Conservation (phyloP, 2,329 filamentous ascomycete species). For the Calcarisporium arbuscula region DNA sequence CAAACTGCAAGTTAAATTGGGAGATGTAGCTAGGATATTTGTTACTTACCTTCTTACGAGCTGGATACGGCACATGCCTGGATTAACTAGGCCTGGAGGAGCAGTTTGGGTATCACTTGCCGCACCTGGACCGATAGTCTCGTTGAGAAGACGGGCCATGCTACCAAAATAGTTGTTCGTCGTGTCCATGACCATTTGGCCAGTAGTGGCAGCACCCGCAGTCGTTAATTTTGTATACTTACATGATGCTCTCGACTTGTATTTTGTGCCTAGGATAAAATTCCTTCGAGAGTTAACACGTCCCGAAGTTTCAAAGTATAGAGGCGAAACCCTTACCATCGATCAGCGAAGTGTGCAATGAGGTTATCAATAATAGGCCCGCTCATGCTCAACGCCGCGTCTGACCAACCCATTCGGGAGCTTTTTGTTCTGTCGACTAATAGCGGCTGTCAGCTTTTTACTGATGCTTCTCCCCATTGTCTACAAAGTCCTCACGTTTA, state of each 20-base stretch:
- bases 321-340: slow-evolving; percentile 51
- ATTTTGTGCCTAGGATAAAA: slow-evolving; percentile 82
- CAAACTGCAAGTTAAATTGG: slow-evolving; percentile 3
- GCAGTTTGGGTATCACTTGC: too few species aligned
- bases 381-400: slow-evolving; percentile 69
- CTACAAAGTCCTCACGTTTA: slow-evolving; percentile 48
- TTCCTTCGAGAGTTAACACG: slow-evolving; percentile 43
- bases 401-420: slow-evolving; percentile 90
- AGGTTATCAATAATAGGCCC: slow-evolving; percentile 73
- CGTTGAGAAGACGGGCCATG: too few species aligned
- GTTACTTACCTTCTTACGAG: slow-evolving; percentile 39
- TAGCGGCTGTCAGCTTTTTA: not conserved
- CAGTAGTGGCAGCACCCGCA: too few species aligned
- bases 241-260: slow-evolving; percentile 45
- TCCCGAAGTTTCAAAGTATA: not conserved
- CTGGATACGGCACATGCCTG: slow-evolving; percentile 41
- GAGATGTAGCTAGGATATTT: not conserved
- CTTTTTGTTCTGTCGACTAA: slow-evolving; percentile 67
- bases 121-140: too few species aligned
- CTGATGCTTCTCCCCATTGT: too few species aligned
- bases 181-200: slow-evolving; percentile 14
- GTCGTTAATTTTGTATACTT: too few species aligned
- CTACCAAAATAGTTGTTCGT: too few species aligned
- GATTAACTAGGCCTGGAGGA: too few species aligned
- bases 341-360: slow-evolving; percentile 70